Percentiles rank a stretch among this genome's conserved stretches.
Evolutionary conservation across 495 filamentous ascomycete genomes (phyloP).

Genomic region (Daldinia vernicosa): DNA sequence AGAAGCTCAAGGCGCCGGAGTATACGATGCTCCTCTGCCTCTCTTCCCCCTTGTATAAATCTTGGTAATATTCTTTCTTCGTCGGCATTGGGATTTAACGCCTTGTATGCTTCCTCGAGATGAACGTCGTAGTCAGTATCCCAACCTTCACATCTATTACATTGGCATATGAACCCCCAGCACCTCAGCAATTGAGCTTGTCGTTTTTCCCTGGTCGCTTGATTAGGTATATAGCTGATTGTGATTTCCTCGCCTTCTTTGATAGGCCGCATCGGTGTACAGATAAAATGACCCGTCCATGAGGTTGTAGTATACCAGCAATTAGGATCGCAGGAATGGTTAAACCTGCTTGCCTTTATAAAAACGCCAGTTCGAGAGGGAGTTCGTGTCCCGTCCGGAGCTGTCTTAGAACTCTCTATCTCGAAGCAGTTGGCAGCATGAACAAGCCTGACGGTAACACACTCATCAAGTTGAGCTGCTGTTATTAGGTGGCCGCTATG

Average conservation of each 20-base stretch:
- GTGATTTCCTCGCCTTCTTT: constrained; percentile 16
- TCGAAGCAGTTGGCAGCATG: constrained; percentile 4
- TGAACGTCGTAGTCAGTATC: not conserved
- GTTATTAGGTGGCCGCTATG: not conserved
- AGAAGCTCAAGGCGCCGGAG: not conserved
- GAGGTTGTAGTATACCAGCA: not conserved
- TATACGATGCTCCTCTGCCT: not conserved
- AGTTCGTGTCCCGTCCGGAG: not conserved
- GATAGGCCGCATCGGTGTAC: constrained; percentile 3
- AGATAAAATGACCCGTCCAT: not conserved
- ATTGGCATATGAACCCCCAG: not conserved
- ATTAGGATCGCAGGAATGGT: constrained; percentile 32
- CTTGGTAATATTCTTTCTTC: not conserved
- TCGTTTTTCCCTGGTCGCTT: not conserved
- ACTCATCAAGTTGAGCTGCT: not conserved
- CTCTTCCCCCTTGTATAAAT: not conserved
- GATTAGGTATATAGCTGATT: constrained; percentile 14
- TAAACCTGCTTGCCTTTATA: constrained; percentile 19
- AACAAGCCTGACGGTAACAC: not conserved
- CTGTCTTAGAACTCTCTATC: not conserved
- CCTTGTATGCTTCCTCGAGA: not conserved
- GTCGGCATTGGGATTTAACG: not conserved
- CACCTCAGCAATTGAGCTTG: not conserved
- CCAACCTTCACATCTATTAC: not conserved
- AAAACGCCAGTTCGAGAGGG: constrained; percentile 7